Percentiles rank a stretch among this genome's conserved stretches.
Evolutionary conservation across 805 yeast genomes (phyloP).

Genomic region (Schwanniomyces vanrijiae): DNA sequence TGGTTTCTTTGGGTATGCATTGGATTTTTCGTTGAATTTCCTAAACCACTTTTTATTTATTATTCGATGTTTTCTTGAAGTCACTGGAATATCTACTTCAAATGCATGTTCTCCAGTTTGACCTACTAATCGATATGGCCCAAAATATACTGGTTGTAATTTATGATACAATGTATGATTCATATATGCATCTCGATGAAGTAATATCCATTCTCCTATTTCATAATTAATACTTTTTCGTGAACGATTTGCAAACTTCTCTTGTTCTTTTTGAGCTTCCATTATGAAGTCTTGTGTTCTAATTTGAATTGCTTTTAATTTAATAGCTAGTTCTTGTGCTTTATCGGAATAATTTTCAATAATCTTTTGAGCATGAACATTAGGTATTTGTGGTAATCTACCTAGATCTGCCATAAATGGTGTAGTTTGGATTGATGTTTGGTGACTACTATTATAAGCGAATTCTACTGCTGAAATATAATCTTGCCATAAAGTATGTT

Average conservation of each 20-base stretch:
- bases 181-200: not conserved
- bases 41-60: no score
- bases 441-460: conserved; percentile 2
- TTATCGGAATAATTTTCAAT: not conserved
- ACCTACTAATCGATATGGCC: not conserved
- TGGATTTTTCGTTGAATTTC: no score
- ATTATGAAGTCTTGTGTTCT: conserved; percentile 1
- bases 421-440: not conserved
- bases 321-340: not conserved
- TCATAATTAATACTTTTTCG: not conserved
- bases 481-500: not conserved
- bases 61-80: no score
- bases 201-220: not conserved
- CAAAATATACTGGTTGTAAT: not conserved
- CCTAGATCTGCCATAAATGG: conserved; percentile 2
- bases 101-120: not conserved
- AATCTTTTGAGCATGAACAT: not conserved
- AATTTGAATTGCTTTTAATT: not conserved
- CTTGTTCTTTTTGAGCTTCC: conserved; percentile 1
- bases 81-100: no score
- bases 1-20: no score
- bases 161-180: not conserved
- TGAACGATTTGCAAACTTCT: not conserved
- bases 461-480: not conserved
- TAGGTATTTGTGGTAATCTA: not conserved